These are phyloP conservation scores for Eucalyptus erythrocorys DNA, from an alignment of 345 rosid genomes.

Conservation along the genomic window DNA sequence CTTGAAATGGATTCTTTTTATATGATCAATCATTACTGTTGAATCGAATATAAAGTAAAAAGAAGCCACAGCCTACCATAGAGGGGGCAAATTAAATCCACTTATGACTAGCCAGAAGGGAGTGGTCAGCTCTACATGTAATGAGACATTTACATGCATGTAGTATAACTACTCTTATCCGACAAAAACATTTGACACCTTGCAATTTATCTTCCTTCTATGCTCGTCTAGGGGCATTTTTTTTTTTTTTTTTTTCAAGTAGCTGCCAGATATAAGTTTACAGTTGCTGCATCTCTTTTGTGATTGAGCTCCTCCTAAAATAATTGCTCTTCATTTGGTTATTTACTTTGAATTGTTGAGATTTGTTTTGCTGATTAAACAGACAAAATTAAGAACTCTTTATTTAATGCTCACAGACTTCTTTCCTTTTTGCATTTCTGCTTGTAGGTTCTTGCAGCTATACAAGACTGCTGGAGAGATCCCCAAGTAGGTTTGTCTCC, in stretches of 20 bases:
- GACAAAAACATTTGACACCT: not conserved
- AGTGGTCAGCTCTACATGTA: not conserved
- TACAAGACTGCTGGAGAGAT: constrained; percentile 89
- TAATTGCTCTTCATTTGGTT: not conserved
- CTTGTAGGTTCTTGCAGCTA: constrained; percentile 60
- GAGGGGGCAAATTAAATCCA: not conserved
- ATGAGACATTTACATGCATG: not conserved
- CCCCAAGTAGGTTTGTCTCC: constrained; percentile 66
- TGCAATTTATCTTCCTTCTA: not conserved
- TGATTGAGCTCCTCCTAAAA: not conserved
- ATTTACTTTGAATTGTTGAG: not conserved
- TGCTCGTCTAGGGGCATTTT: not conserved
- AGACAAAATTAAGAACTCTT: not conserved
- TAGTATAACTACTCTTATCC: not conserved
- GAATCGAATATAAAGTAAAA: not conserved
- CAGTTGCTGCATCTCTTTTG: not conserved
- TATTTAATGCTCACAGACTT: not conserved
- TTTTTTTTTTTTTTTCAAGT: not conserved
- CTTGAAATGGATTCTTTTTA: not conserved
- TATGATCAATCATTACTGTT: not conserved
- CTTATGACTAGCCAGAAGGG: not conserved
- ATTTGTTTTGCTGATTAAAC: not conserved
- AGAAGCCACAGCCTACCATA: not conserved
- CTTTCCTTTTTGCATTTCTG: not conserved
- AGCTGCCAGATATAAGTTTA: not conserved